These are phyloP conservation scores for Pseudotsuga menziesii DNA, from an alignment of 75 land plant genomes.

Conservation along the genomic window DNA sequence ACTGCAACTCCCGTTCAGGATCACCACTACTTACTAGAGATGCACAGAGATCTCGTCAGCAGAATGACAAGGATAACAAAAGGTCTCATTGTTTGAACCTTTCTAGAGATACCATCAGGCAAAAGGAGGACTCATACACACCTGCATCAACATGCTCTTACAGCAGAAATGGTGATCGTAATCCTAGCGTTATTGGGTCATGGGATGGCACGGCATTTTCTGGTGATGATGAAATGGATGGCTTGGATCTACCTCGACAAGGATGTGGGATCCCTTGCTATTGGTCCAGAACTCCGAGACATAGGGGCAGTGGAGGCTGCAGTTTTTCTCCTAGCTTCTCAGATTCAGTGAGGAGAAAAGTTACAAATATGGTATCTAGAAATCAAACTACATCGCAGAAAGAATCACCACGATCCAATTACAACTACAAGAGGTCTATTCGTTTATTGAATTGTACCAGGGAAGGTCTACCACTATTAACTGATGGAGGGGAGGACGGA, in stretches of 20 bases:
- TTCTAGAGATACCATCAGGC: conserved; percentile 18
- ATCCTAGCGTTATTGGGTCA: conserved; percentile 42
- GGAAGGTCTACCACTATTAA: conserved; percentile 14
- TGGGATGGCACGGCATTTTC: conserved; percentile 55
- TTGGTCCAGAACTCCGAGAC: conserved; percentile 45
- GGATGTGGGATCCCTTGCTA: conserved; percentile 80
- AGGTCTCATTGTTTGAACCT: conserved; percentile 21
- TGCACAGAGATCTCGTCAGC: not conserved
- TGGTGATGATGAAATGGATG: conserved; percentile 40
- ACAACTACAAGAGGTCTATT: conserved; percentile 22
- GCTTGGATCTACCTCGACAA: conserved; percentile 48
- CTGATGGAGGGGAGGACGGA: conserved; percentile 16
- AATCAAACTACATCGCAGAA: conserved; percentile 17
- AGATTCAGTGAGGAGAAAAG: conserved; percentile 49
- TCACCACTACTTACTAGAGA: conserved; percentile 22
- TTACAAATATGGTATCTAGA: conserved; percentile 42
- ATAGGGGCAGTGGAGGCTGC: conserved; percentile 24
- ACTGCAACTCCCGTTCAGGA: conserved; percentile 11
- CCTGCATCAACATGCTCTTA: conserved; percentile 55
- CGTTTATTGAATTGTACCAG: conserved; percentile 29
- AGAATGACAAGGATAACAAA: conserved; percentile 11
- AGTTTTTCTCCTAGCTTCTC: conserved; percentile 63
- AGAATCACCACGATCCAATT: conserved; percentile 12
- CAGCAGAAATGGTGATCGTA: conserved; percentile 17
- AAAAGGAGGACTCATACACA: conserved; percentile 40